A percentile compares a stretch with the other conserved stretches of the same genome.
phyloP scores from a whole-genome alignment of 805 yeast genomes.

The Yarrowia osloensis region DNA sequence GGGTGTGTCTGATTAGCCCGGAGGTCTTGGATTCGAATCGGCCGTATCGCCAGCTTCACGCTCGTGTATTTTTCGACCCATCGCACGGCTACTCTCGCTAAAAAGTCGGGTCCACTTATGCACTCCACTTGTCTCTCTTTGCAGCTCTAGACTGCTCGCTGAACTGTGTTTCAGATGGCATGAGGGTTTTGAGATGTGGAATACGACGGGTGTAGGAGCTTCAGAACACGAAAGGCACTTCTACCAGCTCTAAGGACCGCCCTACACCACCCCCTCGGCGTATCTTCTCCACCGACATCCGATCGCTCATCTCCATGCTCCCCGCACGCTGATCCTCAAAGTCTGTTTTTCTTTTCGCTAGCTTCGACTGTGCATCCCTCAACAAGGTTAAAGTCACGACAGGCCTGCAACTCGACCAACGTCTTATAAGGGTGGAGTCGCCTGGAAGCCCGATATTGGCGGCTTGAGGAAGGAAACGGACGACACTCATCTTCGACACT shows the following conservation, averaged over 20 bases:
- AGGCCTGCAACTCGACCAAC: conserved; percentile 8
- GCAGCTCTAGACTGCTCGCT: not conserved
- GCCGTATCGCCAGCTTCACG: not conserved
- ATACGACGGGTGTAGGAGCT: too few species aligned
- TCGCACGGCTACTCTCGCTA: not conserved
- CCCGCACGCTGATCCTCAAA: conserved; percentile 10
- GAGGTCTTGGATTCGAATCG: not conserved
- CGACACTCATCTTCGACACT: too few species aligned
- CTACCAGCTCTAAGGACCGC: too few species aligned
- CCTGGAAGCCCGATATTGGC: not conserved
- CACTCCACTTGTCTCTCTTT: conserved; percentile 1
- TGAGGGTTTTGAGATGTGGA: not conserved
- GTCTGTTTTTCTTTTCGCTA: not conserved
- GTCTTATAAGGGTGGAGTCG: conserved; percentile 9
- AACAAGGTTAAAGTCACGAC: conserved; percentile 24
- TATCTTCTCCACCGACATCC: not conserved
- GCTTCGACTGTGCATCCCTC: not conserved
- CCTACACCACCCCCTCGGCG: too few species aligned
- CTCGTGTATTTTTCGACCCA: too few species aligned
- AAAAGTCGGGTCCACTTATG: not conserved
- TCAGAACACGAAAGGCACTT: too few species aligned
- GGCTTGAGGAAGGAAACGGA: not conserved
- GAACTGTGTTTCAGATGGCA: not conserved
- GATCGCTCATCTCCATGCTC: conserved; percentile 7
- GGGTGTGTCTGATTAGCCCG: not conserved